Conservation (phyloP, 192 early-diverging fungal species). For the Coemansia sp. region DNA sequence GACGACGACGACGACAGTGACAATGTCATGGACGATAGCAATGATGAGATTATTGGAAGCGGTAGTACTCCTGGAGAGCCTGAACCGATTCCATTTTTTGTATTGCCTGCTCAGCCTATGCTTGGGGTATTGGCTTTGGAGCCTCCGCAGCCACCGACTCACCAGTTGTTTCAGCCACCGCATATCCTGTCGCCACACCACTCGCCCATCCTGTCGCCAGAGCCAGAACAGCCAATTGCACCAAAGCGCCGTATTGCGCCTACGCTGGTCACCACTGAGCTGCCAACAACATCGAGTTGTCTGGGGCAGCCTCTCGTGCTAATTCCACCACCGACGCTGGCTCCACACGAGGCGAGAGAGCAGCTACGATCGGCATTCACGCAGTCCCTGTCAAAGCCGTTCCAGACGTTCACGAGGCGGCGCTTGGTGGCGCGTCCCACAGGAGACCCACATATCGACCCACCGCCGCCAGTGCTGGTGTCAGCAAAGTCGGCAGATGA, state of each 20-base stretch:
- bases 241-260: slow-evolving; percentile 20
- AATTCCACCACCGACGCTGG: not conserved
- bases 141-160: not conserved
- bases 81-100: not conserved
- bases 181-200: not conserved
- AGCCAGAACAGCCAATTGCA: not conserved
- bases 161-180: not conserved
- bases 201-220: not conserved
- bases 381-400: not conserved
- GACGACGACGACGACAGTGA: not conserved
- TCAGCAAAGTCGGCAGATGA: not conserved
- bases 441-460: not conserved
- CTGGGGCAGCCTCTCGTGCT: not conserved
- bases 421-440: not conserved
- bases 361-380: not conserved
- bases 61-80: not conserved
- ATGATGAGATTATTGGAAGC: too few relatives aligned
- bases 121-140: not conserved
- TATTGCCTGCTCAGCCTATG: not conserved
- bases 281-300: not conserved
- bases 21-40: not conserved
- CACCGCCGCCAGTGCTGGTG: not conserved
- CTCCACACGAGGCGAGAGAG: not conserved
- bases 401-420: not conserved
- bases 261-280: slow-evolving; percentile 5